phyloP scores from a whole-genome alignment of 495 filamentous ascomycete species.

The Aspergillus hancockii region DNA sequence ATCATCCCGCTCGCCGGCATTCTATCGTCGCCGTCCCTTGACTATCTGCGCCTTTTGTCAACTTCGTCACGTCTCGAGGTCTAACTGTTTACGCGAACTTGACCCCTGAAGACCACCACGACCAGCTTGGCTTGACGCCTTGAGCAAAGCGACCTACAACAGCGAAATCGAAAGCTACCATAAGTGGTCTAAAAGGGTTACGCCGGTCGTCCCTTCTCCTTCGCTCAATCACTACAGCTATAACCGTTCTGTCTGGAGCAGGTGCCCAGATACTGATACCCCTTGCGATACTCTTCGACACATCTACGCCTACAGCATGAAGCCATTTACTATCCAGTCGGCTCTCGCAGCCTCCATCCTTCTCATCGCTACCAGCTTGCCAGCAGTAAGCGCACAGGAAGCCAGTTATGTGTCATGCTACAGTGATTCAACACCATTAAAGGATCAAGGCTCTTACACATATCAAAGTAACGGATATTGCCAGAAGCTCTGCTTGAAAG shows the following conservation, averaged over 20 bases:
- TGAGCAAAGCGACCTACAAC: neutral
- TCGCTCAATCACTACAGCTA: constrained; percentile 25
- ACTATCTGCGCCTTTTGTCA: constrained; percentile 1
- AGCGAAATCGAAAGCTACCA: neutral
- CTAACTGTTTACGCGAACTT: neutral
- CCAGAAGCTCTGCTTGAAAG: constrained; percentile 34
- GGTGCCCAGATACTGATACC: constrained; percentile 14
- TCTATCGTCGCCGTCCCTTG: constrained; percentile 3
- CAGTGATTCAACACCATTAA: constrained; percentile 23
- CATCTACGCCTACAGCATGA: constrained; percentile 29
- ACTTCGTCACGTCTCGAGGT: constrained; percentile 1
- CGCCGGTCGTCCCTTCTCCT: constrained; percentile 49
- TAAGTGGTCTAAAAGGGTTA: constrained; percentile 38
- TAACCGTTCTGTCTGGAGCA: constrained; percentile 25
- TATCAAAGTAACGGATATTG: constrained; percentile 55
- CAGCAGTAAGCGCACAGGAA: constrained; percentile 21
- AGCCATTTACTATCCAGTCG: constrained; percentile 27
- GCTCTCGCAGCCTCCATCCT: constrained; percentile 31
- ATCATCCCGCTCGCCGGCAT: neutral
- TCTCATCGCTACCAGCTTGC: constrained; percentile 27
- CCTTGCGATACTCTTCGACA: constrained; percentile 7
- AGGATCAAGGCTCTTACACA: constrained; percentile 38
- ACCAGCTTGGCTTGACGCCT: constrained; percentile 4
- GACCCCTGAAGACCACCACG: neutral
- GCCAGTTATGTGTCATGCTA: constrained; percentile 39